These are phyloP conservation scores for Vararia minispora DNA, from an alignment of 768 basidiomycete species.

Conservation along the genomic window DNA sequence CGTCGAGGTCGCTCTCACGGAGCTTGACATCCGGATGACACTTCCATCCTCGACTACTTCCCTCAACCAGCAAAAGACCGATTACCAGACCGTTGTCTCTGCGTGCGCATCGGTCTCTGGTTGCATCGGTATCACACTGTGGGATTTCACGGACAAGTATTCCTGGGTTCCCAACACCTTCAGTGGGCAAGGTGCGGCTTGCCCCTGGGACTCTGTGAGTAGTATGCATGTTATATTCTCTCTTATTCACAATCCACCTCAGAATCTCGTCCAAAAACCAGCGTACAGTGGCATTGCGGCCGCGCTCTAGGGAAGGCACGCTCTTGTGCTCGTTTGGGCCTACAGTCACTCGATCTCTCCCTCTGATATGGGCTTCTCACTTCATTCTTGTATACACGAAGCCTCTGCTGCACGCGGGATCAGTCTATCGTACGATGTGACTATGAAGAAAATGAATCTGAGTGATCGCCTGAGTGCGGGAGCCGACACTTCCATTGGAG, in stretches of 20 bases:
- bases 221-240: constrained; percentile 2
- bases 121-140: constrained; percentile 28
- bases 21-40: constrained; percentile 54
- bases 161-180: constrained; percentile 24
- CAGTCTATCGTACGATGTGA: too few species aligned
- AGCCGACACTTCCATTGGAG: too few species aligned
- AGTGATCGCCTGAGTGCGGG: too few species aligned
- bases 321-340: too few species aligned
- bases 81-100: constrained; percentile 41
- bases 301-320: constrained; percentile 12
- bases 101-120: constrained; percentile 32
- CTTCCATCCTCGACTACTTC: constrained; percentile 40
- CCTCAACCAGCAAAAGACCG: constrained; percentile 41
- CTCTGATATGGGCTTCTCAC: too few species aligned
- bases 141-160: constrained; percentile 32
- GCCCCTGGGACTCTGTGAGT: constrained; percentile 20
- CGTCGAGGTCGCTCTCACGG: constrained; percentile 57
- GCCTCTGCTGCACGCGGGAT: too few species aligned
- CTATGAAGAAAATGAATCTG: too few species aligned
- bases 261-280: constrained; percentile 17
- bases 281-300: constrained; percentile 19
- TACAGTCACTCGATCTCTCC: too few species aligned
- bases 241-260: neutral
- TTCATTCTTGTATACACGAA: too few species aligned
- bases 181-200: constrained; percentile 24